These are phyloP conservation scores for Kregervanrija fluxuum DNA, from an alignment of 805 yeast species.

Conservation along the genomic window DNA sequence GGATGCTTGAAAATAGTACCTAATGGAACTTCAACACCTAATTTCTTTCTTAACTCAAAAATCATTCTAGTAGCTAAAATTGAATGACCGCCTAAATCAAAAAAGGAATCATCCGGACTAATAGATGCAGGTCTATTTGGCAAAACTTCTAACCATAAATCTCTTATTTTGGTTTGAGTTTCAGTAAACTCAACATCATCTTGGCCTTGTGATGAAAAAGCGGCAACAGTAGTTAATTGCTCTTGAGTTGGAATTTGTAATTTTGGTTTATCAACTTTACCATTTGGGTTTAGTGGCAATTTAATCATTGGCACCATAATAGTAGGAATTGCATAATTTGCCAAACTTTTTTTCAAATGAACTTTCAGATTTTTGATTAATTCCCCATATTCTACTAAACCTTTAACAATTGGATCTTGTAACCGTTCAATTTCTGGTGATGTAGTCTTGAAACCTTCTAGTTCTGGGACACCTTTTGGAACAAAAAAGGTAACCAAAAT, in stretches of 20 bases:
- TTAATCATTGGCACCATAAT: constrained; percentile 79
- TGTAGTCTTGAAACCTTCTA: constrained; percentile 42
- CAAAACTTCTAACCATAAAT: constrained; percentile 77
- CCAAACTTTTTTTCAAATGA: constrained; percentile 82
- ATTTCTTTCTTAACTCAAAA: constrained; percentile 74
- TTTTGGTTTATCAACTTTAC: constrained; percentile 96
- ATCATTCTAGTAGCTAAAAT: constrained; percentile 96
- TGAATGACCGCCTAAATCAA: constrained; percentile 97
- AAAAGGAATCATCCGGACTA: constrained; percentile 79
- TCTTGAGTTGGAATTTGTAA: constrained; percentile 90
- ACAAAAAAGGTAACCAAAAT: constrained; percentile 87
- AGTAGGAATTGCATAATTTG: constrained; percentile 90
- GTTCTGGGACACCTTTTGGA: constrained; percentile 49
- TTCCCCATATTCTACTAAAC: constrained; percentile 67
- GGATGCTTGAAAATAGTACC: constrained; percentile 89
- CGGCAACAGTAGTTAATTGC: constrained; percentile 72
- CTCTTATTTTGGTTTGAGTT: constrained; percentile 62
- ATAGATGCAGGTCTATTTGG: constrained; percentile 81
- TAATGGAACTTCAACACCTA: constrained; percentile 77
- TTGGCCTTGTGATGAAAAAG: constrained; percentile 35
- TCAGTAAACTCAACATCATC: constrained; percentile 51
- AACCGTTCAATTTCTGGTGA: constrained; percentile 39
- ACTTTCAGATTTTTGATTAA: constrained; percentile 74
- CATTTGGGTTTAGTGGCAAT: constrained; percentile 94
- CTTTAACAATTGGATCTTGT: constrained; percentile 65